Evolutionary conservation across 352 stramenopile genomes (phyloP).

Genomic region (Pythium rhizo-oryzae): DNA sequence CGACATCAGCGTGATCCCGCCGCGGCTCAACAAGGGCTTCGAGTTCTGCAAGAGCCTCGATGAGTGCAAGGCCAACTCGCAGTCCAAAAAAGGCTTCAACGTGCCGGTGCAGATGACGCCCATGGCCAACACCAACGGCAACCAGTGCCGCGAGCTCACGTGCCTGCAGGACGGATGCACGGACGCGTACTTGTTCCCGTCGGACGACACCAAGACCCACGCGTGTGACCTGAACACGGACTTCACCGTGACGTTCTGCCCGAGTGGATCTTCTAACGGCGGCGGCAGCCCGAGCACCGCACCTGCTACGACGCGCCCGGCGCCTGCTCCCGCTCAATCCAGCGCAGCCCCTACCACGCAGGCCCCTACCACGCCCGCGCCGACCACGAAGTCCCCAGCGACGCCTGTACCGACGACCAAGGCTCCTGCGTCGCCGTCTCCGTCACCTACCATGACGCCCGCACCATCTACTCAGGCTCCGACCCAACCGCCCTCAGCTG

Average conservation of each 20-base stretch:
- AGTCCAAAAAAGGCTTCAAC: conserved; percentile 68
- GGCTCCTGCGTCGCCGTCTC: conserved; percentile 26
- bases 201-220: conserved; percentile 79
- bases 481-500: background rate
- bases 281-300: conserved; percentile 11
- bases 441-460: conserved; percentile 27
- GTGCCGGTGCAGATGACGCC: conserved; percentile 59
- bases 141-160: conserved; percentile 58
- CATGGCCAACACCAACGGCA: conserved; percentile 56
- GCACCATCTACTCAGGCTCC: conserved; percentile 8
- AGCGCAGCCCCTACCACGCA: background rate
- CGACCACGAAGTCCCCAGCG: background rate
- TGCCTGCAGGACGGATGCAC: conserved; percentile 57
- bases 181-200: conserved; percentile 71
- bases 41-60: conserved; percentile 66
- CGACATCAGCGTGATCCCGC: conserved; percentile 75
- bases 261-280: conserved; percentile 20
- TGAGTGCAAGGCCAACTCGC: conserved; percentile 67
- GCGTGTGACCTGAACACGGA: conserved; percentile 61
- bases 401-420: conserved; percentile 5
- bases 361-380: conserved; percentile 1
- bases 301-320: background rate
- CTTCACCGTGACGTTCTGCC: conserved; percentile 74
- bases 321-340: background rate
- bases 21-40: conserved; percentile 46